Base-by-base conservation (phyloP, 2,329 filamentous ascomycete species). In the Fusarium sp. region DNA sequence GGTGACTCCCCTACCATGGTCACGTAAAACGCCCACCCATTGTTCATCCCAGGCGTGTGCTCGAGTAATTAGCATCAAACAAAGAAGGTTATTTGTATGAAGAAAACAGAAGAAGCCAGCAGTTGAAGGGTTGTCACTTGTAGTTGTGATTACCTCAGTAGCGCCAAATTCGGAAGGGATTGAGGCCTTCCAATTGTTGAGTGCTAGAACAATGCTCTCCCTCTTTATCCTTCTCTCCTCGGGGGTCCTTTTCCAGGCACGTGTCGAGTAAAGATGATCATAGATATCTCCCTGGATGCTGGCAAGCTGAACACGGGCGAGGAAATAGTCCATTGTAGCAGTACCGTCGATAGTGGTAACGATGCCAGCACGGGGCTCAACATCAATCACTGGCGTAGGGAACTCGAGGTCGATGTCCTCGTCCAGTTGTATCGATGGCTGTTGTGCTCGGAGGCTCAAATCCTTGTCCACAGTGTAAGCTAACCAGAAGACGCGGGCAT, bases 381-480 rank as follows among this genome's bases (percentile, higher is more conserved):
- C 3, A 0, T 2, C 42, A 2, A 18, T 2, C 11, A 7, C 7
- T 5, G 50, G 11, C 3, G n/a, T 30, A 2, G 59, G 61, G 2
- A 64, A n/a, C 5, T 64, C 59, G 5, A 56, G 23, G 5, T 64
- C 41, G 4, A 64, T 64, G 10, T 64, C 61, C 4, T 64, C 61
- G 11, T 64, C 59, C 1, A 37, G 30, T 7, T 64, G 61, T 10
- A 64, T 14, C 2, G 61, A 64, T 15, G 61, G 61, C 9, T 64
- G 61, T 18, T 64, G 35, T 2, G 59, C 38, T 2, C 59, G 59
- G 6, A 64, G 20, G 15, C 59, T 64, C 0, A 64, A 23, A 20
- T 64, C 59, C 3, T 64, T 64, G 14, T 64, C 61, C 11, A 48
- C 30, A 7, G 56, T 56, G 23, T 64, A 64, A 8, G 59, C 61